These are phyloP conservation scores for Eucalyptus virginea DNA, from an alignment of 345 rosid species.

Conservation along the genomic window DNA sequence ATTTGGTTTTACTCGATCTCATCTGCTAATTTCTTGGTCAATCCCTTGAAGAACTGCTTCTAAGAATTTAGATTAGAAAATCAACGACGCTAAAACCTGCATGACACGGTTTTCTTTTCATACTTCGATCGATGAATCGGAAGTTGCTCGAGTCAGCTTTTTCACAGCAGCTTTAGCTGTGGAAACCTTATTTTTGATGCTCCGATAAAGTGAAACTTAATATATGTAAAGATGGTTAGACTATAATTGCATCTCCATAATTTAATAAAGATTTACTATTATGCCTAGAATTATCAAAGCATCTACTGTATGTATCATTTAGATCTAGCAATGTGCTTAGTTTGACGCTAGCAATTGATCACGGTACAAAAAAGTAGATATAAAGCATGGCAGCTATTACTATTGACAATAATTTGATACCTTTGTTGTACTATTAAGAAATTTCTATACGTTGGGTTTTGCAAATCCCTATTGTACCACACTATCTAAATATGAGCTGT, in stretches of 20 bases:
- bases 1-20: background rate
- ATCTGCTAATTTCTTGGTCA: background rate
- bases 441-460: background rate
- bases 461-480: background rate
- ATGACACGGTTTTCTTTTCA: background rate
- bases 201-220: background rate
- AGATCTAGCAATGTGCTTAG: background rate
- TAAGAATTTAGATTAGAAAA: background rate
- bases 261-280: background rate
- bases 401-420: background rate
- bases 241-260: background rate
- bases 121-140: background rate
- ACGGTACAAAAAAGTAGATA: background rate
- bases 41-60: background rate
- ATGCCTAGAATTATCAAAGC: background rate
- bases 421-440: background rate
- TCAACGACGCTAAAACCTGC: background rate
- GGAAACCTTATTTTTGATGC: background rate
- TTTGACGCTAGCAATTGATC: background rate
- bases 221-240: background rate
- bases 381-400: background rate
- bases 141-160: background rate
- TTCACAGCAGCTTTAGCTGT: background rate
- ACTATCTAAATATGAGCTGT: background rate
- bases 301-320: background rate